Evolutionary conservation across 164 flowering plant genomes (phyloP).

Genomic region (Brasenia schreberi): DNA sequence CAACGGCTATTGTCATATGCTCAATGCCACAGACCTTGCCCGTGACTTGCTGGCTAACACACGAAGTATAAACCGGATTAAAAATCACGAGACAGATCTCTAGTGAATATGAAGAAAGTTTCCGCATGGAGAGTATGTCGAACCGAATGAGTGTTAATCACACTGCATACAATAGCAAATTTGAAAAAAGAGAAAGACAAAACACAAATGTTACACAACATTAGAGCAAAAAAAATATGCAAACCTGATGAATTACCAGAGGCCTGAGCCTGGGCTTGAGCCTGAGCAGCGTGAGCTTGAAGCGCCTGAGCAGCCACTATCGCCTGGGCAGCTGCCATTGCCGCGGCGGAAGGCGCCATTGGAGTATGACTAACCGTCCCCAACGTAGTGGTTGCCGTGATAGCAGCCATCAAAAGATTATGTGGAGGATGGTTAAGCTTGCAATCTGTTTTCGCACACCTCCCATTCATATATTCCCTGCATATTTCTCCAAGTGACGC

Average conservation of each 20-base stretch:
- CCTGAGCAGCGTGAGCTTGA: conserved; percentile 93
- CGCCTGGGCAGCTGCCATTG: conserved; percentile 99
- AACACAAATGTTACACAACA: not conserved
- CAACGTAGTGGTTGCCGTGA: conserved; percentile 74
- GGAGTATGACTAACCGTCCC: conserved; percentile 91
- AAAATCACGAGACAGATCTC: no score
- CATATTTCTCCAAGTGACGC: conserved; percentile 93
- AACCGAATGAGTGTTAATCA: no score
- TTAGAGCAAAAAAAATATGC: conserved; percentile 1
- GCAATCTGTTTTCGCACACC: conserved; percentile 74
- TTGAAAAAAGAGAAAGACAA: not conserved
- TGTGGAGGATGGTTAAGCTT: conserved; percentile 90
- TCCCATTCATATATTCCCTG: conserved; percentile 76
- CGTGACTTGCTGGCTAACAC: no score
- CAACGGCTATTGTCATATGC: no score
- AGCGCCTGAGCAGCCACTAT: conserved; percentile 99
- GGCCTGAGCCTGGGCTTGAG: conserved; percentile 71
- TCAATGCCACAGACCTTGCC: no score
- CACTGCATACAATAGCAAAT: no score
- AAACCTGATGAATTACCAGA: conserved; percentile 53
- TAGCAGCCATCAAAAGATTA: conserved; percentile 74
- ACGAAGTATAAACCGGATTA: no score
- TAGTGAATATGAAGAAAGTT: no score
- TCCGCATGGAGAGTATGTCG: no score
- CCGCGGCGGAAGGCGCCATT: conserved; percentile 99